Evolutionary conservation across 2,329 filamentous ascomycete species (phyloP).

Genomic region (Fusarium algeriense): DNA sequence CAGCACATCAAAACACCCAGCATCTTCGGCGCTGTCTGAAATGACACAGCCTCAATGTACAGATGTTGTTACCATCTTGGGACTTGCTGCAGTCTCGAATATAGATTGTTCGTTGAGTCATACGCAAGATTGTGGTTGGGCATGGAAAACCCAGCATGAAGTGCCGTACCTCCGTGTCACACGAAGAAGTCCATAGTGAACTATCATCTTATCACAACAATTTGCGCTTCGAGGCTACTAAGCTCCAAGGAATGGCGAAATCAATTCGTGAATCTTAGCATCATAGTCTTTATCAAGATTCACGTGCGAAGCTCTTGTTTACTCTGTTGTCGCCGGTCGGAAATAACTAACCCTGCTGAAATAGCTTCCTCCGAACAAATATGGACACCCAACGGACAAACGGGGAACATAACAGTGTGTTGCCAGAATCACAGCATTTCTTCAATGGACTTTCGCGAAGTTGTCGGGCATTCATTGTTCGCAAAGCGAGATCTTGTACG

Average conservation of each 20-base stretch:
- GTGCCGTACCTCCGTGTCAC: not conserved
- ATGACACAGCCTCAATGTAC: not conserved
- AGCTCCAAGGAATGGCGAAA: not conserved
- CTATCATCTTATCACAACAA: not conserved
- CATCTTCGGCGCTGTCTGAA: not conserved
- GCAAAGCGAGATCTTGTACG: not conserved
- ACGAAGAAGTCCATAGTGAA: not conserved
- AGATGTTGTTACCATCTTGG: not conserved
- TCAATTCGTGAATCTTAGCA: not conserved
- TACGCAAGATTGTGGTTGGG: not conserved
- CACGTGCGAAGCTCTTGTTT: not conserved
- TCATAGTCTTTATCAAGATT: not conserved
- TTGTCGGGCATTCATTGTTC: not conserved
- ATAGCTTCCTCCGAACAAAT: not conserved
- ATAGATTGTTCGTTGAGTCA: not conserved
- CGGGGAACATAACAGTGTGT: not conserved
- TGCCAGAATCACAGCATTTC: not conserved
- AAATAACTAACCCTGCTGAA: not conserved
- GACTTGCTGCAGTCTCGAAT: not conserved
- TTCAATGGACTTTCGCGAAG: too few relatives aligned
- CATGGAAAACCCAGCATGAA: not conserved
- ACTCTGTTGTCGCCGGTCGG: not conserved
- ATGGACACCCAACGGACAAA: not conserved
- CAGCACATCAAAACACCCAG: not conserved
- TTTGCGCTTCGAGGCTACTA: not conserved